Evolutionary conservation across 2,329 filamentous ascomycete species (phyloP), one percentile per base, ranked within the genome.

Genomic region (Lecanoromycetidae sp.): DNA sequence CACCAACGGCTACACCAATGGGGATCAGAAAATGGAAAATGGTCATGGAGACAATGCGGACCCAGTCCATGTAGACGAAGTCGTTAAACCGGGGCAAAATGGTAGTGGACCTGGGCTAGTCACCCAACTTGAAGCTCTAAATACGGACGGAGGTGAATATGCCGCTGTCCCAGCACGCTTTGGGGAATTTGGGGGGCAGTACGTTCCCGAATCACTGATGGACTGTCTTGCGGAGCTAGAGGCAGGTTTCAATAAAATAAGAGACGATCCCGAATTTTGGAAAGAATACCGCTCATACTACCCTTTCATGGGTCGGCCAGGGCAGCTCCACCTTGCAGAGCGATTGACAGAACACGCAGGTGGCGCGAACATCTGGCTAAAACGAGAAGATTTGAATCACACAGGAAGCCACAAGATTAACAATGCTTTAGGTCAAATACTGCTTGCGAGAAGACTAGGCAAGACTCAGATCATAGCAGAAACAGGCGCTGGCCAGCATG

Each of bases 401-500:
- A 47, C 45, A 17, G 44, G 91, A 56, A 93, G 85, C 53, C 91
- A 98, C 75, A 98, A 98, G 76, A 96, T 98, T 73, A 98, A 98
- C 73, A 98, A 98, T 60, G 91, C 91, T 0, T 72, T 98, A 7
- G 91, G 91, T 2, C 91, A 98, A 66, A 80, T 95, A 40, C 76
- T 98, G 12, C 71, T 98, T 32, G 91, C 91, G 1, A 76, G 76
- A 57, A 75, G 87, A 52, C 69, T 98, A 40, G 91, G 91, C 42
- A 98, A 98, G 76, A 95, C 82, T 5, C 84, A 87, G 63, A 96
- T 98, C 58, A 98, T 98, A 57, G 91, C 91, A 40, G 91, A 98
- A 70, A 98, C 91, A 13, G 91, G 91, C 56, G 91, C 91, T 45
- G 91, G 91, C 15, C 91, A 98, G 69, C 91, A 98, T 66, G 91